phyloP scores from a whole-genome alignment of 2,329 filamentous ascomycete genomes.

The Cladosporium sp. region DNA sequence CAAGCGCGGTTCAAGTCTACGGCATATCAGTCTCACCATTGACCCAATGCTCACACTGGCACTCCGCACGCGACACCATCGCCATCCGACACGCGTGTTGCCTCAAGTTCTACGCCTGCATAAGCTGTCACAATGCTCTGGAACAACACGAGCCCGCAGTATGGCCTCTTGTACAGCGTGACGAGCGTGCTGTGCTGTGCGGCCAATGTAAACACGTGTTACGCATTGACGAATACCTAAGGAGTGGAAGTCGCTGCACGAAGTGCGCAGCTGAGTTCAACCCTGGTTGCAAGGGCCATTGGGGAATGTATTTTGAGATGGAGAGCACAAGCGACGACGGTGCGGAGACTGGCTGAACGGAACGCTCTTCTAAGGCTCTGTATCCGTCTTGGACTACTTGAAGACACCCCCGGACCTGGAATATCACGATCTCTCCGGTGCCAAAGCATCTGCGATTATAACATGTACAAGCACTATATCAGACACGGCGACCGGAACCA shows the following conservation, averaged over 20 bases:
- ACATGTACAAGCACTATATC: not conserved
- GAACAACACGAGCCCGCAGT: not conserved
- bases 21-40: not conserved
- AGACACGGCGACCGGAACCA: not conserved
- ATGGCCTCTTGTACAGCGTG: not conserved
- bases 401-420: not conserved
- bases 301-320: conserved; percentile 9
- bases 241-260: conserved; percentile 1
- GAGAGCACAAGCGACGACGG: not conserved
- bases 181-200: not conserved
- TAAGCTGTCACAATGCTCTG: conserved; percentile 7
- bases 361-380: not conserved
- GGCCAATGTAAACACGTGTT: not conserved
- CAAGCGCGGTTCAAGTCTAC: not conserved
- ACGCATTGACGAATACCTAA: not conserved
- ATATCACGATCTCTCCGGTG: not conserved
- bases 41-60: conserved; percentile 9
- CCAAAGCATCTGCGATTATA: not conserved
- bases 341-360: not conserved
- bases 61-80: conserved; percentile 10
- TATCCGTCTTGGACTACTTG: not conserved
- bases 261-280: not conserved
- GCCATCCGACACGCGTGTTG: conserved; percentile 11
- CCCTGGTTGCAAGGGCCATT: conserved; percentile 1
- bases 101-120: conserved; percentile 13